Evolutionary conservation across 495 filamentous ascomycete genomes (phyloP), one percentile per base, ranked within the genome.

Genomic region (Xylaria acuta): DNA sequence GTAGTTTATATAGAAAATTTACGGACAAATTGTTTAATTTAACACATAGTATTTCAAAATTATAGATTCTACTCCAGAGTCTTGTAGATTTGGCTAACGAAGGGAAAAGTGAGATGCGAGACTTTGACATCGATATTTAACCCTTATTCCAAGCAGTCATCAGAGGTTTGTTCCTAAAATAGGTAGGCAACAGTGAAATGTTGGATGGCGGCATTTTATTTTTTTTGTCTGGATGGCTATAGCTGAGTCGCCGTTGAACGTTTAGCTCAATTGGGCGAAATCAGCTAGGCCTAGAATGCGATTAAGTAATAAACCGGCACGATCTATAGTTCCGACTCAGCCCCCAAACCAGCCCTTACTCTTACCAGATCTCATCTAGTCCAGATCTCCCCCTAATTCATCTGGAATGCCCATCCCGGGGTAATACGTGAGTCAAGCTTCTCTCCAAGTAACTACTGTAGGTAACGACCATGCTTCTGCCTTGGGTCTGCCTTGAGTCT

Each of bases 401-500:
- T 83, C 56, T 5, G 59, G 45, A 60, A 51, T 43, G 56, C 30
- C 2, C 8, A 58, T 58, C 54, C 22, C 27, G 25, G n/a, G 49
- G n/a, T 27, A 53, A 53, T 27, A 9, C 49, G 49, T 53, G 49
- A 53, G 49, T 53, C 49, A 53, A 53, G 54, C 54, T 58, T 58
- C 9, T 58, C 54, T 58, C 54, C 30, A 58, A 27, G 54, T 34
- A 58, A 58, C 54, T 34, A 43, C 7, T 8, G 40, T 8, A 40
- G 58, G 16, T 3, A 64, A 41, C 11, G 18, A 1, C 59, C 36
- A 22, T 27, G 59, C 36, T 63, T 64, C 62, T 45, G 62, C 62
- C 62, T 64, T 65, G 63, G 16, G 32, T 62, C 63, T 47, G 63
- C 63, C 63, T 65, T n/a, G 41, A 7, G 58, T 62, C 63, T 47